Base-by-base conservation (phyloP, 2,329 filamentous ascomycete genomes). In the Parafenestella ontariensis region DNA sequence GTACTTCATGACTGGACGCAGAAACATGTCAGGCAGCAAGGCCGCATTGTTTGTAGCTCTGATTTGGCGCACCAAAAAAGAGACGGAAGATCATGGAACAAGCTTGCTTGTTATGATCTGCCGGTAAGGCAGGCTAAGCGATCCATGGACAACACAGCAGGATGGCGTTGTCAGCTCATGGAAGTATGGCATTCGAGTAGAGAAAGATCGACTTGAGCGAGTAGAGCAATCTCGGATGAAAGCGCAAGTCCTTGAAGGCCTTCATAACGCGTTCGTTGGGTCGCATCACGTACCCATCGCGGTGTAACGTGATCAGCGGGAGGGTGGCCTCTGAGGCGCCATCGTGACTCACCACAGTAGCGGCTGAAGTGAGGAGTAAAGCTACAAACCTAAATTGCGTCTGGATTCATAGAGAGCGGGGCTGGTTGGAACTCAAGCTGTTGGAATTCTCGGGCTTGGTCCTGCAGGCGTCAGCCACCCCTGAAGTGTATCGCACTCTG, bases 1-100 rank as follows among this genome's bases (percentile, higher is more conserved):
- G 37, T 57, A 49, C 58, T 56, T 40, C 55, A 54, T 53, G 46
- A 57, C 50, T 63, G 60, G 62, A 46, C 49, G 42, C 48, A 46
- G 42, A 41, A 11, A 36, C 40, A 43, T 36, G 50, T 59, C 56
- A 66, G 65, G 65, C 66, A 62, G 56, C 55, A 36, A 68, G 63
- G 64, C 65, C 43, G 48, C 54, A 50, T 56, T 61, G 53, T 56
- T 40, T 53, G 37, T 10, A 46, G 28, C 13, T 37, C 39, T 68
- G 60, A 67, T 66, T 61, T 51, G 67, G 58, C 36, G 43, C 53
- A 21, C 43, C 46, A 31, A 20, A 39, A 37, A 21, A 52, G 48
- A 43, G 29, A 49, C 61, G 49, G 62, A 64, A 62, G 53, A 49
- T 24, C 46, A 52, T 58, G 58, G 62, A 65, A 60, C 7, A 46